phyloP scores from a whole-genome alignment of 805 yeast genomes.

The Starmerella roubikii region DNA sequence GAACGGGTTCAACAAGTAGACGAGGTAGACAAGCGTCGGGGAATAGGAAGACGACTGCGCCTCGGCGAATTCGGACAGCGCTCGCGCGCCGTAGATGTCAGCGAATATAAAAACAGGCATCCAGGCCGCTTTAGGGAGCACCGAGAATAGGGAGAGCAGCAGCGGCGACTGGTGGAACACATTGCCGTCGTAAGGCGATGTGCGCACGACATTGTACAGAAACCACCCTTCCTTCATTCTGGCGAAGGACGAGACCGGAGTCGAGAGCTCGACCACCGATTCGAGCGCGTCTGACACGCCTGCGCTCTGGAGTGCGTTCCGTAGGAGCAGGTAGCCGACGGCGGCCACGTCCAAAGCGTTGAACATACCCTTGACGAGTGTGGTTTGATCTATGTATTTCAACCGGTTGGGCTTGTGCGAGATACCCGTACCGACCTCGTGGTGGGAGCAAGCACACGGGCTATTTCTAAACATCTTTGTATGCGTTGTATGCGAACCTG shows the following conservation, averaged over 20 bases:
- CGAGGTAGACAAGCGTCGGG: slow-evolving; percentile 41
- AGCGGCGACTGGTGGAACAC: slow-evolving; percentile 78
- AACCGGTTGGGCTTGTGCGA: background rate
- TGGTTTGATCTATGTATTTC: background rate
- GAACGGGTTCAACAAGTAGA: slow-evolving; percentile 72
- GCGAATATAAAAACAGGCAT: slow-evolving; percentile 40
- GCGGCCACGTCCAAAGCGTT: no score
- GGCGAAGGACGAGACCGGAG: slow-evolving; percentile 60
- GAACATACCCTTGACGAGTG: no score
- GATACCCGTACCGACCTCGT: background rate
- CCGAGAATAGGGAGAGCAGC: slow-evolving; percentile 39
- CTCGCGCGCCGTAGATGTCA: slow-evolving; percentile 46
- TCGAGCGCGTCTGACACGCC: slow-evolving; percentile 28
- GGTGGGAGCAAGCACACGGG: background rate
- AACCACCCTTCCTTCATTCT: slow-evolving; percentile 53
- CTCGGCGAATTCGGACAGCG: slow-evolving; percentile 37
- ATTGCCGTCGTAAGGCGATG: slow-evolving; percentile 70
- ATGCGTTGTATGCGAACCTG: no score
- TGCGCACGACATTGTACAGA: slow-evolving; percentile 39
- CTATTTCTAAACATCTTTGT: no score
- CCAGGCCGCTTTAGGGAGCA: slow-evolving; percentile 21
- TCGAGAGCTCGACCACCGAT: slow-evolving; percentile 48
- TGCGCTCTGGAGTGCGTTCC: slow-evolving; percentile 20
- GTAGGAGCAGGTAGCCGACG: slow-evolving; percentile 11
- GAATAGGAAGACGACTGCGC: slow-evolving; percentile 13